Evolutionary conservation across 345 rosid species (phyloP).

Genomic region (Lumnitzera racemosa): DNA sequence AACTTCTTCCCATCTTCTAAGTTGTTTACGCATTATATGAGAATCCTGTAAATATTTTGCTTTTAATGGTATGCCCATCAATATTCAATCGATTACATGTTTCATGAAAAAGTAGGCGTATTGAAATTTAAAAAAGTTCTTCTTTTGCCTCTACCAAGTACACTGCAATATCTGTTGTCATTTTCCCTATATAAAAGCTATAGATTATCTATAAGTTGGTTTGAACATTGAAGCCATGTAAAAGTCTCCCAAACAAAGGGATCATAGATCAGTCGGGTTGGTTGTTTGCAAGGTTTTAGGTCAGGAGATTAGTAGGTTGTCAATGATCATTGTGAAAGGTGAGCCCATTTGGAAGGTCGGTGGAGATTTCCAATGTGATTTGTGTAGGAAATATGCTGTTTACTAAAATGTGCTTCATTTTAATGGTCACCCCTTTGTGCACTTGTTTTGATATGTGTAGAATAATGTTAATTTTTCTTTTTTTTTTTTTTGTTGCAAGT

Average conservation of each 20-base stretch:
- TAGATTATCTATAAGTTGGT: no score
- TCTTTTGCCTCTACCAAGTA: no score
- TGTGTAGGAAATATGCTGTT: slow-evolving; percentile 8
- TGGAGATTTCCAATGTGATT: slow-evolving; percentile 7
- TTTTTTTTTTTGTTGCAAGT: background rate
- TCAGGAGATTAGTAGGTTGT: slow-evolving; percentile 49
- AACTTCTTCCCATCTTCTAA: no score
- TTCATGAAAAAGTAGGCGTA: no score
- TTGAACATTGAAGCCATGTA: slow-evolving; percentile 6
- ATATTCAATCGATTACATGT: no score
- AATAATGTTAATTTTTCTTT: no score
- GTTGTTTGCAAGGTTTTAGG: slow-evolving; percentile 71
- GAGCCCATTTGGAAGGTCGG: slow-evolving; percentile 24
- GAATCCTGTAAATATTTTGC: no score
- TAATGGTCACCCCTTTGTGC: background rate
- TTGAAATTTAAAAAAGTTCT: no score
- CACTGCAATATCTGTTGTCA: no score
- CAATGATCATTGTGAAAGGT: slow-evolving; percentile 26
- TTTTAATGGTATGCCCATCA: no score
- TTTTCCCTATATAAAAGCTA: no score
- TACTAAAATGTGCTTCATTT: background rate
- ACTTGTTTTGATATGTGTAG: background rate
- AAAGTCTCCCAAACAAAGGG: slow-evolving; percentile 43
- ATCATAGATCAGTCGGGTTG: slow-evolving; percentile 58
- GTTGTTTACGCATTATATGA: no score